Evolutionary conservation across 257 asterid species (phyloP).

Genomic region (Solanum stenotomum): DNA sequence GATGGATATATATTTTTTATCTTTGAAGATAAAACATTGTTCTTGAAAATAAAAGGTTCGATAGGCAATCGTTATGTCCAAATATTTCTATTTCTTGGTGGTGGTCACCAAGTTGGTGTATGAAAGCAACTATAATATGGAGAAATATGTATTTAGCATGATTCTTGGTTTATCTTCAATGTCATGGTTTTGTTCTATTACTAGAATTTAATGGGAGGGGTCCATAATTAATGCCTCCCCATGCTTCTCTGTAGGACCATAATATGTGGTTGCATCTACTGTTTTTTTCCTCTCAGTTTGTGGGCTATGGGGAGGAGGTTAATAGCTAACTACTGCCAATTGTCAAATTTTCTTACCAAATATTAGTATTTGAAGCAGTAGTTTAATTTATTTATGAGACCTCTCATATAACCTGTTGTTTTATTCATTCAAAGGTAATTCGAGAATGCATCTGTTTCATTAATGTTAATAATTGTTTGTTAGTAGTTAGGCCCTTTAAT

Average conservation of each 20-base stretch:
- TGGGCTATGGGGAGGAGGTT: background rate
- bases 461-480: background rate
- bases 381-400: background rate
- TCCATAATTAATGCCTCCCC: slow-evolving; percentile 19
- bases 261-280: slow-evolving; percentile 37
- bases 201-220: slow-evolving; percentile 38
- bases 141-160: slow-evolving; percentile 2
- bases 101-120: slow-evolving; percentile 14
- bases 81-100: background rate
- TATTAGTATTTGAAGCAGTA: background rate
- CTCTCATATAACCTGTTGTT: background rate
- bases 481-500: background rate
- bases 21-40: background rate
- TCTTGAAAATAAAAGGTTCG: background rate
- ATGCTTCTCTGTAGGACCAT: slow-evolving; percentile 39
- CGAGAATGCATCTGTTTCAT: background rate
- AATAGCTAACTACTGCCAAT: background rate
- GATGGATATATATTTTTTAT: background rate
- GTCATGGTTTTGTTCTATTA: slow-evolving; percentile 16
- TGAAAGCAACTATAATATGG: slow-evolving; percentile 21
- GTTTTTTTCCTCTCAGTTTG: slow-evolving; percentile 13
- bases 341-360: background rate
- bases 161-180: slow-evolving; percentile 1
- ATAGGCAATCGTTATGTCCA: background rate
- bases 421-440: background rate